Base-by-base conservation (phyloP, 2,329 filamentous ascomycete genomes). In the Paraphoma chrysanthemicola region DNA sequence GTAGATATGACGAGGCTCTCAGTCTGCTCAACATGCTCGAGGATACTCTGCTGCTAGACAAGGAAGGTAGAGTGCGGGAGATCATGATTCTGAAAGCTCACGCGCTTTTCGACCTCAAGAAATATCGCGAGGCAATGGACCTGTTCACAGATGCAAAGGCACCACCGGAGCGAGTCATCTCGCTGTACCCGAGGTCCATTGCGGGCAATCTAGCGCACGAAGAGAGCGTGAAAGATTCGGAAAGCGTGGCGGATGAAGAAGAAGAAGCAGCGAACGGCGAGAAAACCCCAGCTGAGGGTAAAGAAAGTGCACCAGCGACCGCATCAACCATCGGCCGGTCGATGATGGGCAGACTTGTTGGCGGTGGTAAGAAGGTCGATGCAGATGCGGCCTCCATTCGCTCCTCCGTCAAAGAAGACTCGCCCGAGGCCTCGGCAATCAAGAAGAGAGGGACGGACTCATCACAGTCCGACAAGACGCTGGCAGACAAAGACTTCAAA, bases 31-130 rank as follows among this genome's bases (percentile, higher is more conserved):
- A 86, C 47, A 93, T 97, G 88, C 85, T 99, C 0, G 95, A 99
- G 77, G 94, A 97, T 76, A 96, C 94, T 0, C 80, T 99, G 18
- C 82, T 99, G 18, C 86, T 87, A 45, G 87, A 96, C 76, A 99
- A 99, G 77, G 83, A 84, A 8, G 88, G 90, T 48, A 89, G 91
- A 9, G 83, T 97, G 57, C 86, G 93, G 29, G 90, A 96, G 67
- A 88, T 96, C 67, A 96, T 94, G 79, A 95, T 96, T 80, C 85
- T 90, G 64, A 99, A 99, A 74, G 95, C 94, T 0, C 92, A 96
- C 73, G 80, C 83, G 12, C 80, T 98, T 4, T 99, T 99, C 69
- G 87, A 88, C 56, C 83, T 91, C 64, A 90, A 88, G 66, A 96
- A 90, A 72, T 99, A 93, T 71, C 86, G 89, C 39, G 89, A 93